Evolutionary conservation across 495 filamentous ascomycete species (phyloP).

Genomic region (Niebla homalea): DNA sequence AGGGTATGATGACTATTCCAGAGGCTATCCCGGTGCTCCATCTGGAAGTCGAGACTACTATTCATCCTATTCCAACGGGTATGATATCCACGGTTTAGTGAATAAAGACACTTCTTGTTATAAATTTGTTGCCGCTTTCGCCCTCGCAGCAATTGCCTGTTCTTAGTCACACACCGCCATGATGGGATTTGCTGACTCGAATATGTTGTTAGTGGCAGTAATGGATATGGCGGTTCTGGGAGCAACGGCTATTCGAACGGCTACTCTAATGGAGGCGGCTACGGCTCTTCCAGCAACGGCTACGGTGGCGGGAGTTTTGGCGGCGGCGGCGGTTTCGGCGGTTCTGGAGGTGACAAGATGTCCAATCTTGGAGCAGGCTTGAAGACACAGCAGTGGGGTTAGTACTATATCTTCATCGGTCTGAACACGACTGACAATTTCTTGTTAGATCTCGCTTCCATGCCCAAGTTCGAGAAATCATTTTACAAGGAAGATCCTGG

Average conservation of each 20-base stretch:
- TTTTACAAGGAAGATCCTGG: conserved; percentile 92
- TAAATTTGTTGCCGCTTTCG: not conserved
- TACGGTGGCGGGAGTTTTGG: conserved; percentile 34
- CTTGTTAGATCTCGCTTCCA: conserved; percentile 49
- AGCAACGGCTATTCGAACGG: conserved; percentile 41
- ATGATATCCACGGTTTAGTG: conserved; percentile 22
- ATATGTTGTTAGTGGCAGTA: conserved; percentile 29
- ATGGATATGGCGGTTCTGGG: conserved; percentile 27
- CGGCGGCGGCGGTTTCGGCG: conserved; percentile 36
- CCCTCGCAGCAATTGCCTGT: not conserved
- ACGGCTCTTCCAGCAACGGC: conserved; percentile 25
- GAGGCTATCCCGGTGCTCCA: conserved; percentile 13
- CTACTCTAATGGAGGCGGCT: conserved; percentile 29
- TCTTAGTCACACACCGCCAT: too few relatives aligned
- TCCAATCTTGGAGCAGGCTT: conserved; percentile 73
- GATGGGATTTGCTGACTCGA: conserved; percentile 14
- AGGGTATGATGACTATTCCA: conserved; percentile 22
- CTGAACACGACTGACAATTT: not conserved
- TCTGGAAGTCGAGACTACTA: conserved; percentile 16
- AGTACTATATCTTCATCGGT: conserved; percentile 19
- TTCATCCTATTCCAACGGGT: conserved; percentile 25
- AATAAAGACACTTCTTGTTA: conserved; percentile 12
- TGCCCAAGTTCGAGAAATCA: conserved; percentile 97
- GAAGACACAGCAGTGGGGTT: conserved; percentile 79
- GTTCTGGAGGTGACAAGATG: conserved; percentile 80